phyloP scores from a whole-genome alignment of 2,329 filamentous ascomycete genomes.

The Coleophoma eucalyptorum region DNA sequence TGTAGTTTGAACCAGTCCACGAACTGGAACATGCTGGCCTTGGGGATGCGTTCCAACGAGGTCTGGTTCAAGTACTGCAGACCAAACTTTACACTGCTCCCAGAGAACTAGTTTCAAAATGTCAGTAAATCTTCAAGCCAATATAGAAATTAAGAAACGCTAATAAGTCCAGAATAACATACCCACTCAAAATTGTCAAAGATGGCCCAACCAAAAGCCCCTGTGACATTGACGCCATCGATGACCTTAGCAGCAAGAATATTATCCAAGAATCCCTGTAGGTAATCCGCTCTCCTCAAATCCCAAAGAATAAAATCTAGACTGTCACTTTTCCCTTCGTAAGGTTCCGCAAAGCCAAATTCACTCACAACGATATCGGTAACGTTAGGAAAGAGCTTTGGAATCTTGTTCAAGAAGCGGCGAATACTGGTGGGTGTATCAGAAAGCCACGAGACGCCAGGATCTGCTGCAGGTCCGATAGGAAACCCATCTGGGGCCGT shows the following conservation, averaged over 20 bases:
- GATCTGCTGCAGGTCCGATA: constrained; percentile 37
- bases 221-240: constrained; percentile 50
- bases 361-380: constrained; percentile 36
- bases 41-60: constrained; percentile 33
- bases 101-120: constrained; percentile 17
- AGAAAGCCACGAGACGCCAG: constrained; percentile 36
- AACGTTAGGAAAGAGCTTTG: constrained; percentile 35
- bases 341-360: constrained; percentile 37
- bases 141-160: too few relatives aligned
- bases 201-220: constrained; percentile 49
- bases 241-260: constrained; percentile 51
- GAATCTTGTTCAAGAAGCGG: constrained; percentile 36
- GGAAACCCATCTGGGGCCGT: constrained; percentile 37
- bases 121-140: too few relatives aligned
- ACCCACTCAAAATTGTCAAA: constrained; percentile 47
- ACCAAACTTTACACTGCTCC: constrained; percentile 32
- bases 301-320: constrained; percentile 33
- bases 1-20: constrained; percentile 30
- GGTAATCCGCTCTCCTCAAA: constrained; percentile 39
- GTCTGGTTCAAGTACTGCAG: constrained; percentile 39
- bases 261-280: constrained; percentile 49
- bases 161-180: neutral
- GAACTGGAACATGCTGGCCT: constrained; percentile 37
- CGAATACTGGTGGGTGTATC: constrained; percentile 34
- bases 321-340: constrained; percentile 25